phyloP scores from a whole-genome alignment of 441 rosid species.

The Mallotus japonicus region DNA sequence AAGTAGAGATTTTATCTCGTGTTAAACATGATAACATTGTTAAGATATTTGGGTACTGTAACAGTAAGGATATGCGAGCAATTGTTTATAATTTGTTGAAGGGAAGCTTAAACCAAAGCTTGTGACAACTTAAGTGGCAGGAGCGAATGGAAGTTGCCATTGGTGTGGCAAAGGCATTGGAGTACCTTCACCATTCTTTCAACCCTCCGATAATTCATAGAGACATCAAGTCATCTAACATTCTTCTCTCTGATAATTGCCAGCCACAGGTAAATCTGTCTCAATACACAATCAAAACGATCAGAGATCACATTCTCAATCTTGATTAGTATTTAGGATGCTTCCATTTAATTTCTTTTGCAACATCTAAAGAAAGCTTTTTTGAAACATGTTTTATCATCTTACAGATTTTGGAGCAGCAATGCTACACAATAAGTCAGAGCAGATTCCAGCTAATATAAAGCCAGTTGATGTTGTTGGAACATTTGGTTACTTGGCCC shows the following conservation, averaged over 20 bases:
- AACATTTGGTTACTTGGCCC: constrained; percentile 42
- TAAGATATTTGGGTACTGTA: constrained; percentile 34
- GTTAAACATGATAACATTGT: constrained; percentile 33
- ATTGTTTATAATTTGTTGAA: constrained; percentile 32
- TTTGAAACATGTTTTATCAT: constrained; percentile 15
- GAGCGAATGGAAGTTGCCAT: constrained; percentile 37
- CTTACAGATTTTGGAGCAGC: constrained; percentile 45
- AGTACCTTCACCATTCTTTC: constrained; percentile 35
- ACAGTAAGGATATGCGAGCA: constrained; percentile 30
- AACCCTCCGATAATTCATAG: constrained; percentile 43
- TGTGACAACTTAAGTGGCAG: constrained; percentile 31
- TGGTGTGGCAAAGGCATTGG: constrained; percentile 43
- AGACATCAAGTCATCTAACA: constrained; percentile 41
- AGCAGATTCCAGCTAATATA: constrained; percentile 22
- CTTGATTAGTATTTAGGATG: too few relatives aligned
- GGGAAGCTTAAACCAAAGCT: constrained; percentile 35
- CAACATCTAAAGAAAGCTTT: too few relatives aligned
- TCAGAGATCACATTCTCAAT: too few relatives aligned
- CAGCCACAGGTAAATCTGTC: constrained; percentile 36
- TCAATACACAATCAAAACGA: background rate
- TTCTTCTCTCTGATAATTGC: constrained; percentile 34
- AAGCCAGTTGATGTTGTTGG: constrained; percentile 30
- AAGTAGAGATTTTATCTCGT: constrained; percentile 32
- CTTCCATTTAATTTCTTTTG: too few relatives aligned
- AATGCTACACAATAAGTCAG: constrained; percentile 21